Conservation (phyloP, 2,329 filamentous ascomycete species). For the Curvularia eragrostidis region DNA sequence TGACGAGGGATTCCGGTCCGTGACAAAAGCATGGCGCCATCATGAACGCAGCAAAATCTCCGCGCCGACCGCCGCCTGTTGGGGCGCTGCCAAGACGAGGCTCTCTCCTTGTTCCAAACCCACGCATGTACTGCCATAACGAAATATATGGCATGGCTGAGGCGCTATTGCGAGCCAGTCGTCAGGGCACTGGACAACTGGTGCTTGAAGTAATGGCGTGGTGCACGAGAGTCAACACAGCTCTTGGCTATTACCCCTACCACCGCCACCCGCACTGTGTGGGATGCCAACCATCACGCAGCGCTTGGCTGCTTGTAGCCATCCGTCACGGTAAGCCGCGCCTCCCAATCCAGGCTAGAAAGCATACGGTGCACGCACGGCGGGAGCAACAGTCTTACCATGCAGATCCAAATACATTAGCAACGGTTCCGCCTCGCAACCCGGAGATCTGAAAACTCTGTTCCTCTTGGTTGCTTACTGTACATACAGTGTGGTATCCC, state of each 20-base stretch:
- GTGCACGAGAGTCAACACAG: background rate
- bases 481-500: background rate
- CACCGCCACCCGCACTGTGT: constrained; percentile 13
- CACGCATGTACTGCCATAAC: background rate
- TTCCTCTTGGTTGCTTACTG: constrained; percentile 16
- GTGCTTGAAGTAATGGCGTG: background rate
- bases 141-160: background rate
- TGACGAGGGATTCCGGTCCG: constrained; percentile 1
- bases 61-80: constrained; percentile 5
- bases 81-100: constrained; percentile 18
- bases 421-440: constrained; percentile 35
- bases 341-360: constrained; percentile 27
- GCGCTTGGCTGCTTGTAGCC: constrained; percentile 32
- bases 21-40: constrained; percentile 4
- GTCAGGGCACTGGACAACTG: background rate
- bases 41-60: constrained; percentile 8
- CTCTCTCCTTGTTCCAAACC: constrained; percentile 11
- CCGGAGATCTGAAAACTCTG: constrained; percentile 28
- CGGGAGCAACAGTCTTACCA: constrained; percentile 16
- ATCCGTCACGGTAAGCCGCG: constrained; percentile 26
- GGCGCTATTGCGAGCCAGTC: background rate
- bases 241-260: constrained; percentile 12
- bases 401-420: constrained; percentile 30
- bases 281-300: constrained; percentile 34
- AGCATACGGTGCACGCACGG: constrained; percentile 15